Base-by-base conservation (phyloP, 495 filamentous ascomycete species). In the Talaromyces borbonicus region DNA sequence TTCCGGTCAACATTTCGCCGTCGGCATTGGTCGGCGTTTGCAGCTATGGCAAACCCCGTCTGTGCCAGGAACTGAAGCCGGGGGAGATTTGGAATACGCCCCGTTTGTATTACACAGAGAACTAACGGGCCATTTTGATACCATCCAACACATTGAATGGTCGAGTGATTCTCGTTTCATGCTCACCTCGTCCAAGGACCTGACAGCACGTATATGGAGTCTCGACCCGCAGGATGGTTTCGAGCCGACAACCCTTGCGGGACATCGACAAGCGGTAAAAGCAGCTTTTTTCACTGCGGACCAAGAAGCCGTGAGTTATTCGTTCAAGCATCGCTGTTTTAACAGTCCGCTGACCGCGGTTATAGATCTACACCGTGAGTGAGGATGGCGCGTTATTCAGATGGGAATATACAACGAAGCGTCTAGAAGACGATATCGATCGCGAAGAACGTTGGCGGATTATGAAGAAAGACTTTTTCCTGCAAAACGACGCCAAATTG, bases 21-120 rank as follows among this genome's bases (percentile, higher is more conserved):
- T 87, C 14, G 90, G 81, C 36, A 64, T 92, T 20, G 89, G 87
- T 9, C 73, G 90, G 50, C 81, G 84, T 46, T 77, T 94, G 49
- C 88, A 98, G 66, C 79, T 95, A 36, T 98, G 92, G 92, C 85
- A 93, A 53, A 93, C 93, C 16, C 93, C 92, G 5, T 86, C 83
- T 15, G 88, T 84, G 1, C 87, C 87, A 5, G 87, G 86, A 44
- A 72, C 79, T 9, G 79, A 77, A 36, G 71, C 74, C 41, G 80
- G 84, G 54, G 92, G 89, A 47, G 89, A 88, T 45, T 69, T 95
- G 49, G 88, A 97, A 52, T 97, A 95, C 64, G 89, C 93, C 8
- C 92, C 92, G 1, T 97, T 98, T 52, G 79, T 94, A 30, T 69
- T 87, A 37, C 87, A 97, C 63, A 78, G 87, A 41, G 80, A 83